A percentile compares a stretch with the other conserved stretches of the same genome.
Conservation (phyloP, 176 grass and related monocot genomes). For the Otatea glauca region DNA sequence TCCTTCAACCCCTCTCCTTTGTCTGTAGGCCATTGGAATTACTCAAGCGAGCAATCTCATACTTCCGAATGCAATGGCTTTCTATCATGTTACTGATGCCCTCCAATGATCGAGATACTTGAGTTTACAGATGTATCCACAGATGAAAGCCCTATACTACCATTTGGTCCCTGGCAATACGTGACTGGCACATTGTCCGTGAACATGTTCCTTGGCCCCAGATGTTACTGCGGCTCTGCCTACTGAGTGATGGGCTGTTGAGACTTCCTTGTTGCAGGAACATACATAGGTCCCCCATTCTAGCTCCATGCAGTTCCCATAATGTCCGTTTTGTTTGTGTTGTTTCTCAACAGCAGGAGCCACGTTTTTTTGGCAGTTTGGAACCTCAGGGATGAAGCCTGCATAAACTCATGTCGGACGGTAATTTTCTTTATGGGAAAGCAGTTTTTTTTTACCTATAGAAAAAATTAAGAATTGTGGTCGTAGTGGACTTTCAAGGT, state of each 20-base stretch:
- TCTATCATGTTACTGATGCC: neutral
- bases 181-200: neutral
- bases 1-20: conserved; percentile 1
- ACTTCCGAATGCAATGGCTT: too few species aligned
- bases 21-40: neutral
- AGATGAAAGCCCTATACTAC: neutral
- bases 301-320: conserved; percentile 4
- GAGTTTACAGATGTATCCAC: neutral
- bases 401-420: neutral
- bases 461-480: neutral
- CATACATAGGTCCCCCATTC: conserved; percentile 22
- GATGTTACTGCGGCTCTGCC: conserved; percentile 36
- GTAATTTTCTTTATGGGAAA: neutral
- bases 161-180: conserved; percentile 1
- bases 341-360: neutral
- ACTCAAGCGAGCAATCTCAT: neutral
- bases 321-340: neutral
- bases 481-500: neutral
- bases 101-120: neutral
- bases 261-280: conserved; percentile 34
- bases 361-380: conserved; percentile 2
- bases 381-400: conserved; percentile 5
- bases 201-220: conserved; percentile 13
- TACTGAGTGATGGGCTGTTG: conserved; percentile 33
- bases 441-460: neutral